Evolutionary conservation across 345 rosid species (phyloP), one percentile per base, ranked within the genome.

Genomic region (Geranium brycei): DNA sequence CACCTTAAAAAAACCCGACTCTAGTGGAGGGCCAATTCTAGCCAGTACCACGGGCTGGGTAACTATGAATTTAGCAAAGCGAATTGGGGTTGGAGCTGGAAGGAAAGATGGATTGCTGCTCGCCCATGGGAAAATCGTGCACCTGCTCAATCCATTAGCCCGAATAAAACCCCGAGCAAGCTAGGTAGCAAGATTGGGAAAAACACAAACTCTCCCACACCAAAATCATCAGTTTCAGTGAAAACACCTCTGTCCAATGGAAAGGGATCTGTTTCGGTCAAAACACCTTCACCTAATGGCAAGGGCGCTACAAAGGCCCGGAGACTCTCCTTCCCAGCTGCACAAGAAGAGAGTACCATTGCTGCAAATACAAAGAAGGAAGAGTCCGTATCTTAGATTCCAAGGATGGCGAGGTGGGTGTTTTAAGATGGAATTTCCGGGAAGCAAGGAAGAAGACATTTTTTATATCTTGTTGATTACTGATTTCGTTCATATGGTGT

Each of bases 11-110:
- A 58, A 4, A 66, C 56, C 19, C 59, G 76, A 57, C 61, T 69
- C 10, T 82, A 90, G 97, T 90, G 97, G 97, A 86, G 87, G 72
- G 95, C 91, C 4, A 82, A 80, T 78, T 83, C 86, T 0, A 77
- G 75, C 62, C 75, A 62, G 63, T 63, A 73, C 66, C 81, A 68
- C 19, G 83, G 87, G 62, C 66, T 74, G 15, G 75, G 79, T 28
- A 64, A 76, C 61, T 80, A 78, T 67, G 96, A 81, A 62, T 71
- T 88, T 7, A 82, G 91, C 17, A 93, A 86, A 78, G 82, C 83
- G 0, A 86, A 84, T 47, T 93, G 97, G 96, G 95, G 91, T 62
- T 93, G 99, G 99, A 90, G 99, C 77, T 93, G 99, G 96, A 86
- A 70, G 80, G 97, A 93, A 58, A 85, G 91, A 31, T 93, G 99